A percentile compares a stretch with the other conserved stretches of the same genome.
phyloP scores from a whole-genome alignment of 2,329 filamentous ascomycete species.

The Pseudogymnoascus pannorum region DNA sequence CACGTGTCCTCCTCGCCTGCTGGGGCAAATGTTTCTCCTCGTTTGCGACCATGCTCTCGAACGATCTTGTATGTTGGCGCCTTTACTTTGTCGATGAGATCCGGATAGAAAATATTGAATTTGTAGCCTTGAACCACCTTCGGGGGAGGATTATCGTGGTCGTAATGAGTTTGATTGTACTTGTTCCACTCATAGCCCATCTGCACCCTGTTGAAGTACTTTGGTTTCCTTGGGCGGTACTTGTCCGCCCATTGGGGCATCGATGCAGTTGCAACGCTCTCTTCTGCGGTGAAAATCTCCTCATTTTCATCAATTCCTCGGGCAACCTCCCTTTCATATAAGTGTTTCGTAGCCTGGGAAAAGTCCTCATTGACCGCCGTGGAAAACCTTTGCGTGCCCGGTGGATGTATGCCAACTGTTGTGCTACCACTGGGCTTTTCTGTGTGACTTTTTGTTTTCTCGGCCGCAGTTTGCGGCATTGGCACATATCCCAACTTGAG shows the following conservation, averaged over 20 bases:
- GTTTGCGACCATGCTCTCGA: slow-evolving; percentile 79
- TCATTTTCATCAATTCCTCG: slow-evolving; percentile 88
- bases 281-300: slow-evolving; percentile 89
- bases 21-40: slow-evolving; percentile 85
- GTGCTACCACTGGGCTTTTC: slow-evolving; percentile 28
- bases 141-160: slow-evolving; percentile 93
- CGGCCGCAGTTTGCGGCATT: slow-evolving; percentile 37
- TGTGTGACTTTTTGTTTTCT: slow-evolving; percentile 25
- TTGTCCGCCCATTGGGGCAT: slow-evolving; percentile 76
- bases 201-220: slow-evolving; percentile 95
- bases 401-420: slow-evolving; percentile 37
- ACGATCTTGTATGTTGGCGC: slow-evolving; percentile 95
- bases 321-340: slow-evolving; percentile 89
- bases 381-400: slow-evolving; percentile 62
- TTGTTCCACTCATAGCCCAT: slow-evolving; percentile 99
- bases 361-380: slow-evolving; percentile 67
- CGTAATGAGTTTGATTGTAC: slow-evolving; percentile 99
- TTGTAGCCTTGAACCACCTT: slow-evolving; percentile 99
- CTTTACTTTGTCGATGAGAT: slow-evolving; percentile 89
- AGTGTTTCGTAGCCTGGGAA: slow-evolving; percentile 76
- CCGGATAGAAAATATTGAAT: slow-evolving; percentile 99
- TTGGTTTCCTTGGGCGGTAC: slow-evolving; percentile 82
- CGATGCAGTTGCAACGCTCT: slow-evolving; percentile 57
- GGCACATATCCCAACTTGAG: slow-evolving; percentile 62
- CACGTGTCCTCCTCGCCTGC: slow-evolving; percentile 97